Evolutionary conservation across 2,329 filamentous ascomycete species (phyloP).

Genomic region (Nothomitra cinnamomea): DNA sequence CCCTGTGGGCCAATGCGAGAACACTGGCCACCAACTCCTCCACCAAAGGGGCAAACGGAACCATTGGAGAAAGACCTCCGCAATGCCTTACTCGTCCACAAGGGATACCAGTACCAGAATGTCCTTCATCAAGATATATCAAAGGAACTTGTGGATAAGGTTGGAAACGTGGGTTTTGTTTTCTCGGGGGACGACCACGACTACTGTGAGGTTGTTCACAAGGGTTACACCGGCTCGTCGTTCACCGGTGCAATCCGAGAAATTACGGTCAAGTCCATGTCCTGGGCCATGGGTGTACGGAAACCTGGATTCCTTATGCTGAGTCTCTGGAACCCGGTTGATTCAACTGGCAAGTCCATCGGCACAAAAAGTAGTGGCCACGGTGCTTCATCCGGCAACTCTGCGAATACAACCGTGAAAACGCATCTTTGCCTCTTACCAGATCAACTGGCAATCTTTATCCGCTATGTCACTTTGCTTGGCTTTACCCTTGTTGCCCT

Average conservation of each 20-base stretch:
- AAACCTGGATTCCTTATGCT: conserved; percentile 75
- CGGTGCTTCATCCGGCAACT: conserved; percentile 17
- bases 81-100: conserved; percentile 60
- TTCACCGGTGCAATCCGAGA: conserved; percentile 37
- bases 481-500: conserved; percentile 33
- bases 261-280: conserved; percentile 89
- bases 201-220: conserved; percentile 82
- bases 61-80: conserved; percentile 43
- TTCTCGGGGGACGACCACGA: conserved; percentile 98
- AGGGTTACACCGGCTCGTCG: conserved; percentile 40
- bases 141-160: conserved; percentile 52
- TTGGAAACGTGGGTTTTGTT: conserved; percentile 66
- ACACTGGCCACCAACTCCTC: conserved; percentile 55
- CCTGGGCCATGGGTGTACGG: conserved; percentile 90
- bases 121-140: conserved; percentile 68
- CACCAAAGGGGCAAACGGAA: conserved; percentile 38
- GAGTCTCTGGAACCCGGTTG: conserved; percentile 84
- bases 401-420: conserved; percentile 46
- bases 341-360: conserved; percentile 25
- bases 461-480: conserved; percentile 54
- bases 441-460: conserved; percentile 70
- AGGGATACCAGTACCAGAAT: conserved; percentile 93
- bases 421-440: conserved; percentile 83
- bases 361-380: conserved; percentile 22
- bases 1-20: conserved; percentile 80